phyloP scores from a whole-genome alignment of 495 filamentous ascomycete species.

The Friedmanniomyces simplex region DNA sequence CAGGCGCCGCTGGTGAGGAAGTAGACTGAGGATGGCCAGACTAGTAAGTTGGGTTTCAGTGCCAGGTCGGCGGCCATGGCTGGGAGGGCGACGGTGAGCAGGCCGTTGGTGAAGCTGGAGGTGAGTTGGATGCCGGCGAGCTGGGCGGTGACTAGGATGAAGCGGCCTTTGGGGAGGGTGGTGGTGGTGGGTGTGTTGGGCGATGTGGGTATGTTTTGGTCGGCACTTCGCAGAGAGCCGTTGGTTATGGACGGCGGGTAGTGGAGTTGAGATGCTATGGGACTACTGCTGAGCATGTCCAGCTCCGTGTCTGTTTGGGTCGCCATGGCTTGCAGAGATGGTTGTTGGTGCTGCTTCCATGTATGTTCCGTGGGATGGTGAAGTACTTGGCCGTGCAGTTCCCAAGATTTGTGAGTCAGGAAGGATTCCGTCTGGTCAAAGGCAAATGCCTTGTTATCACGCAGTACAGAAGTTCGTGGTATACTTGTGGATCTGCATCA shows the following conservation, averaged over 20 bases:
- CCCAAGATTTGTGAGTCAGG: too few species aligned
- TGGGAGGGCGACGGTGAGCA: neutral
- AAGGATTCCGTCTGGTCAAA: too few species aligned
- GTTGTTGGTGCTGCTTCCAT: too few species aligned
- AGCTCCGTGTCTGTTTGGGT: too few species aligned
- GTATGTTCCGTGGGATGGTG: too few species aligned
- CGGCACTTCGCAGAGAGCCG: neutral
- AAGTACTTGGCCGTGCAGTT: too few species aligned
- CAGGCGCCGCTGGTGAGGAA: constrained; percentile 30
- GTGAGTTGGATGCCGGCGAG: constrained; percentile 2
- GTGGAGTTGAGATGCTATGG: neutral
- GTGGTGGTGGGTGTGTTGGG: neutral
- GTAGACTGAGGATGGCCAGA: constrained; percentile 1
- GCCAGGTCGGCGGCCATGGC: neutral
- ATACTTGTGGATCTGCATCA: too few species aligned
- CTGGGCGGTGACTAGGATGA: neutral
- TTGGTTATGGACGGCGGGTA: neutral
- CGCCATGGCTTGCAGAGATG: too few species aligned
- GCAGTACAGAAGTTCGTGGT: too few species aligned
- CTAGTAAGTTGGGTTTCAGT: neutral
- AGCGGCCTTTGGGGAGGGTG: neutral
- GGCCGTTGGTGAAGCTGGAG: constrained; percentile 1
- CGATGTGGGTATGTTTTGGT: neutral
- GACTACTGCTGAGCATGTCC: neutral
- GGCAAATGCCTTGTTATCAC: too few species aligned